A percentile compares a stretch with the other conserved stretches of the same genome.
Evolutionary conservation across 169 alveolate species (phyloP).

Genomic region (Plasmodium fragile): DNA sequence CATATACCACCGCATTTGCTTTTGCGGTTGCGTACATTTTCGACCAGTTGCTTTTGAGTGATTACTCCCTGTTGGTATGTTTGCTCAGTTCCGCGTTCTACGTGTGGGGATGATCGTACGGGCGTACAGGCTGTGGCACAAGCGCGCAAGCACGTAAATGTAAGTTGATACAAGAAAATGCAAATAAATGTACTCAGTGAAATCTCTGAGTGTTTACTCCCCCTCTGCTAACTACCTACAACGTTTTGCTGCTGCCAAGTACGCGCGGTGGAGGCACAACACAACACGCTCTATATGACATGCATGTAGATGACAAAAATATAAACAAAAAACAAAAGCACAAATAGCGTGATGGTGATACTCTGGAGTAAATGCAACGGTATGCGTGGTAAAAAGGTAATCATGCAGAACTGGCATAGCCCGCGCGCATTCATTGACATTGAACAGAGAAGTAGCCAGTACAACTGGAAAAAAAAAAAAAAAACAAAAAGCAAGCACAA

Average conservation of each 20-base stretch:
- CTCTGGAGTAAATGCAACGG: neutral
- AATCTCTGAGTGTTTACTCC: neutral
- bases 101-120: neutral
- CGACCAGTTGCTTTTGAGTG: neutral
- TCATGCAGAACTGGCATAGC: neutral
- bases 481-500: neutral
- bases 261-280: neutral
- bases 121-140: no score
- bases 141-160: neutral
- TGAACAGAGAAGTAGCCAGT: neutral
- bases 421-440: neutral
- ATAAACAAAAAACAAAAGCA: neutral
- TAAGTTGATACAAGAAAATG: neutral
- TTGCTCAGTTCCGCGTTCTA: neutral
- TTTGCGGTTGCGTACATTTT: neutral
- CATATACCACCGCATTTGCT: neutral
- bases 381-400: neutral
- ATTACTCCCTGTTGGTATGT: neutral
- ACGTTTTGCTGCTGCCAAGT: neutral
- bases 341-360: neutral
- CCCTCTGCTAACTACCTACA: neutral
- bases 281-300: neutral
- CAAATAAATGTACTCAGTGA: neutral
- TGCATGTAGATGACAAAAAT: neutral
- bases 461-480: neutral